A percentile compares a stretch with the other conserved stretches of the same genome.
These are phyloP conservation scores for Tubosaeta sp. DNA, from an alignment of 768 basidiomycete genomes.

Conservation along the genomic window DNA sequence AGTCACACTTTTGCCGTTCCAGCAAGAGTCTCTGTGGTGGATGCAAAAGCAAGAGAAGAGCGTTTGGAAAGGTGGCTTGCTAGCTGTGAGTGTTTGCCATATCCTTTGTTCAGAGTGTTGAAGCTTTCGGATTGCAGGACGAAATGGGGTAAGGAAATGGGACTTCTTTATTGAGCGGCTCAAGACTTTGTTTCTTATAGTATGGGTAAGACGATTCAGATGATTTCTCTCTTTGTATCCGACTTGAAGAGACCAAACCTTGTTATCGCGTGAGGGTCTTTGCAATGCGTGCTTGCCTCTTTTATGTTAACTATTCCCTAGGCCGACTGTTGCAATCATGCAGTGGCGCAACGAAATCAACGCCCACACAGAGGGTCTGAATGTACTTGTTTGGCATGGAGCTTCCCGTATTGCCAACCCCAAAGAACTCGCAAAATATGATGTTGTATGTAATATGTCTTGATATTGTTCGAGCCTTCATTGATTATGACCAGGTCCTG, in stretches of 20 bases:
- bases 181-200: constrained; percentile 33
- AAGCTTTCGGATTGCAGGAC: constrained; percentile 44
- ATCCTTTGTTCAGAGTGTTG: constrained; percentile 1
- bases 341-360: constrained; percentile 95
- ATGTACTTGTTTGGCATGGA: constrained; percentile 93
- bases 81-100: constrained; percentile 57
- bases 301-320: constrained; percentile 15
- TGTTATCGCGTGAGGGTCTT: constrained; percentile 75
- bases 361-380: constrained; percentile 77
- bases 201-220: constrained; percentile 97
- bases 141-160: constrained; percentile 75
- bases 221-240: constrained; percentile 82
- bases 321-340: constrained; percentile 52
- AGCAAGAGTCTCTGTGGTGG: constrained; percentile 92
- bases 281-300: background rate
- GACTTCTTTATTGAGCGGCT: background rate
- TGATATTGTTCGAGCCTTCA: background rate
- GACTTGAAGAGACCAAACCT: constrained; percentile 80
- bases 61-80: constrained; percentile 86
- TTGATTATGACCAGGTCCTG: constrained; percentile 50
- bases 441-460: constrained; percentile 58
- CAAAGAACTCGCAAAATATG: constrained; percentile 72
- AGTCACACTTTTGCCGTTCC: constrained; percentile 86
- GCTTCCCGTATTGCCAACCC: constrained; percentile 60
- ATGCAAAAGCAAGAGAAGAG: constrained; percentile 91